Conservation (phyloP, 176 grass and related monocot genomes). For the Avena eriantha region DNA sequence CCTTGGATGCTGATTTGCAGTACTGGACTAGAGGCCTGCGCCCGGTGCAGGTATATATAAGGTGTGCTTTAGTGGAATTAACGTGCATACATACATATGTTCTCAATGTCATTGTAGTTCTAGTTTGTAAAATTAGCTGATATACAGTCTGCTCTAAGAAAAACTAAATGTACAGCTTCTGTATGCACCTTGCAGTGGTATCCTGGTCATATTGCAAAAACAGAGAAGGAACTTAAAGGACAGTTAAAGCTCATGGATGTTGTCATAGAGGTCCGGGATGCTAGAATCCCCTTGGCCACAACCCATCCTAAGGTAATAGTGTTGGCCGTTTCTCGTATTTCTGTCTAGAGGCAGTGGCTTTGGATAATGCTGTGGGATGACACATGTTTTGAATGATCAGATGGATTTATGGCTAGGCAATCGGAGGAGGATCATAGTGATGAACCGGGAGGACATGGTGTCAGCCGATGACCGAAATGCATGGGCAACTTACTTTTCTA, state of each 20-base stretch:
- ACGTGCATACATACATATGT: conserved; percentile 1
- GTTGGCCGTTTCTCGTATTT: conserved; percentile 32
- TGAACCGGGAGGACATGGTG: conserved; percentile 98
- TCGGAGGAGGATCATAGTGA: conserved; percentile 85
- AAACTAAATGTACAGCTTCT: not conserved
- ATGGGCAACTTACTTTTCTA: conserved; percentile 89
- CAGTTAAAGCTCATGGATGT: conserved; percentile 97
- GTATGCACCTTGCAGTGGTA: conserved; percentile 77
- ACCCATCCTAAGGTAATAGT: conserved; percentile 84
- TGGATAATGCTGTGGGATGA: not conserved
- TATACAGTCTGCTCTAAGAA: too few relatives aligned
- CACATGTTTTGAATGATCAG: conserved; percentile 46
- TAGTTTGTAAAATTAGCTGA: not conserved
- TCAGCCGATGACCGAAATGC: conserved; percentile 82
- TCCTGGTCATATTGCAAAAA: conserved; percentile 99
- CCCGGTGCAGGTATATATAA: conserved; percentile 88
- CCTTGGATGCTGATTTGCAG: conserved; percentile 84
- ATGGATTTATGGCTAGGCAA: conserved; percentile 97
- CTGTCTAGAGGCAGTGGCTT: conserved; percentile 6
- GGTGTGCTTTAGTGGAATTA: conserved; percentile 57
- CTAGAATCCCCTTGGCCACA: conserved; percentile 89
- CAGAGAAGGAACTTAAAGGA: conserved; percentile 91
- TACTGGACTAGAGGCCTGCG: conserved; percentile 86
- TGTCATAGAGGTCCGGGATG: conserved; percentile 96
- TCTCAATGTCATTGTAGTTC: not conserved